Evolutionary conservation across 148 eudicot species (phyloP).

Genomic region (Vaccinium vitisidaea): DNA sequence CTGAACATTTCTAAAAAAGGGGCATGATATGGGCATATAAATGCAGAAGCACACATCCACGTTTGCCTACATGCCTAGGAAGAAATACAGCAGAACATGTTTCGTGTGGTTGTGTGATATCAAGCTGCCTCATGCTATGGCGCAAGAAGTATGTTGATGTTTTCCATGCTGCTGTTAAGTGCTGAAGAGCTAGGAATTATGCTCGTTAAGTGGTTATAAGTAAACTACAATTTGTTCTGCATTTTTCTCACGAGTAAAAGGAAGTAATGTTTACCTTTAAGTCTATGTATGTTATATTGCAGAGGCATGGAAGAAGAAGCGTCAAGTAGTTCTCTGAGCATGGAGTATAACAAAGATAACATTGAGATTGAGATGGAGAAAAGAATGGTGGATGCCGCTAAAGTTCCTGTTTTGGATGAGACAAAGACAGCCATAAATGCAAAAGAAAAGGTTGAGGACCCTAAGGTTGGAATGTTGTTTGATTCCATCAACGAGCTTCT

Average conservation of each 20-base stretch:
- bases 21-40: not conserved
- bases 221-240: not conserved
- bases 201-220: no score
- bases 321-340: not conserved
- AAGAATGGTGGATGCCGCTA: not conserved
- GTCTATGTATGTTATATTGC: not conserved
- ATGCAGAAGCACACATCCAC: not conserved
- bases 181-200: no score
- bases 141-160: not conserved
- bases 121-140: not conserved
- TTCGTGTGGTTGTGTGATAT: not conserved
- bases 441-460: not conserved
- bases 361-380: not conserved
- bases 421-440: not conserved
- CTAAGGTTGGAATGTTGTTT: not conserved
- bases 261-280: not conserved
- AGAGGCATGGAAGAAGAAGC: not conserved
- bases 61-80: not conserved
- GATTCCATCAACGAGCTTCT: not conserved
- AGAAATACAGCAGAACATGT: not conserved
- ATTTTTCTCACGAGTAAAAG: not conserved
- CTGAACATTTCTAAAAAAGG: not conserved
- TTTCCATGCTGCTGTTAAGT: not conserved
- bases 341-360: no score
- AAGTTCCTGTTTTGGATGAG: not conserved